Conservation (phyloP, 345 rosid species). For the Bretschneidera sinensis region DNA sequence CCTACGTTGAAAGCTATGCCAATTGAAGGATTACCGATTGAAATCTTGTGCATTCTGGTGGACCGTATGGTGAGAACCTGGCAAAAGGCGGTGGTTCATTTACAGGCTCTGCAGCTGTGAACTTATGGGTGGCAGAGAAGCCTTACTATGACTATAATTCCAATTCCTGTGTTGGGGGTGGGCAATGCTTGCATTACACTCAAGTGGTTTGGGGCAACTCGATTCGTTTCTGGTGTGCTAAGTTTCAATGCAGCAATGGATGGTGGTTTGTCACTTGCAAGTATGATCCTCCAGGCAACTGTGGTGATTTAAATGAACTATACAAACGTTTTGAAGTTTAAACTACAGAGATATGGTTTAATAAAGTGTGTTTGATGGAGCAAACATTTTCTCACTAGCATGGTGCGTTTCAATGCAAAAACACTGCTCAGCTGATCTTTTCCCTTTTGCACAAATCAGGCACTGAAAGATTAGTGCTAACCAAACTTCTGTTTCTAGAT, state of each 20-base stretch:
- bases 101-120: constrained; percentile 34
- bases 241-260: constrained; percentile 47
- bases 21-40: constrained; percentile 31
- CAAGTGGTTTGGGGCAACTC: constrained; percentile 69
- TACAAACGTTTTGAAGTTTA: too few relatives aligned
- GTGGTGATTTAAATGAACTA: too few relatives aligned
- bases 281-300: constrained; percentile 54
- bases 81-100: constrained; percentile 38
- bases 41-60: constrained; percentile 40
- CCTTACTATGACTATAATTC: constrained; percentile 33
- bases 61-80: constrained; percentile 62
- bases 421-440: too few relatives aligned
- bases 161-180: constrained; percentile 36
- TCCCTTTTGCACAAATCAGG: too few relatives aligned
- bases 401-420: too few relatives aligned
- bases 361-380: too few relatives aligned
- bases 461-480: too few relatives aligned
- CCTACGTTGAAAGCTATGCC: constrained; percentile 37
- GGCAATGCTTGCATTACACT: constrained; percentile 59
- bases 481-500: too few relatives aligned
- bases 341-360: too few relatives aligned
- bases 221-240: constrained; percentile 54
- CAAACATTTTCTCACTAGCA: too few relatives aligned
- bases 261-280: constrained; percentile 51
- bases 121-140: constrained; percentile 56